These are phyloP conservation scores for Tulasnella sp. DNA, from an alignment of 768 basidiomycete genomes.

Conservation along the genomic window DNA sequence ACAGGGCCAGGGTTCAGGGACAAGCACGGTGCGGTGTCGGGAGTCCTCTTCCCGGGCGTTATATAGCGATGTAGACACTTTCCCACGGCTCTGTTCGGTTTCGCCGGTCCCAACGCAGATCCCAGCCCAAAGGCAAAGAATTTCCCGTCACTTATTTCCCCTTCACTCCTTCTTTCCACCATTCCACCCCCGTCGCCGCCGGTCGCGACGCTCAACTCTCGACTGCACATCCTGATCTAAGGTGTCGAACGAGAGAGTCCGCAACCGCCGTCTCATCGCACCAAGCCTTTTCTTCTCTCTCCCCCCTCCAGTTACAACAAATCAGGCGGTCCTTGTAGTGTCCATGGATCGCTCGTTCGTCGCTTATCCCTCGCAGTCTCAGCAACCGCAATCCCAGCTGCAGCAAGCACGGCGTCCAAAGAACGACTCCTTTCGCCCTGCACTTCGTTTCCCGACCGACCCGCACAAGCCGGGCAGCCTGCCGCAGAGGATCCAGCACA, in stretches of 20 bases:
- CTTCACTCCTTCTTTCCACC: not conserved
- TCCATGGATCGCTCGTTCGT: conserved; percentile 2
- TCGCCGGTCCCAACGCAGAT: not conserved
- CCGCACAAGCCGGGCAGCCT: conserved; percentile 18
- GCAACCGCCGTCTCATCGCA: not conserved
- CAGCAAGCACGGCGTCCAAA: not conserved
- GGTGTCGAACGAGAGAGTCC: not conserved
- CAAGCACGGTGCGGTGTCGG: not conserved
- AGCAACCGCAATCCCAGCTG: not conserved
- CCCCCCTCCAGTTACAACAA: not conserved
- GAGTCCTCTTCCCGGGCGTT: not conserved
- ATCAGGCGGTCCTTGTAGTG: not conserved
- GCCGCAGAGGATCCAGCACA: conserved; percentile 18
- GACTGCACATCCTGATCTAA: not conserved
- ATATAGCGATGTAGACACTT: not conserved
- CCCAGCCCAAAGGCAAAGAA: not conserved
- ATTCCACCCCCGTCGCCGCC: not conserved
- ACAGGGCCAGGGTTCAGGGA: not conserved
- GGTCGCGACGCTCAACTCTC: conserved; percentile 9
- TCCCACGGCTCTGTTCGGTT: not conserved
- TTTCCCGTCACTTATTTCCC: conserved; percentile 10
- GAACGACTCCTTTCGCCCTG: conserved; percentile 22
- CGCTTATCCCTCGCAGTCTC: not conserved
- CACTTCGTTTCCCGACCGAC: conserved; percentile 25
- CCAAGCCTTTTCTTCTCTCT: not conserved